Conservation (phyloP, 2,329 filamentous ascomycete species). For the Immersiporthe knoxdaviesiana region DNA sequence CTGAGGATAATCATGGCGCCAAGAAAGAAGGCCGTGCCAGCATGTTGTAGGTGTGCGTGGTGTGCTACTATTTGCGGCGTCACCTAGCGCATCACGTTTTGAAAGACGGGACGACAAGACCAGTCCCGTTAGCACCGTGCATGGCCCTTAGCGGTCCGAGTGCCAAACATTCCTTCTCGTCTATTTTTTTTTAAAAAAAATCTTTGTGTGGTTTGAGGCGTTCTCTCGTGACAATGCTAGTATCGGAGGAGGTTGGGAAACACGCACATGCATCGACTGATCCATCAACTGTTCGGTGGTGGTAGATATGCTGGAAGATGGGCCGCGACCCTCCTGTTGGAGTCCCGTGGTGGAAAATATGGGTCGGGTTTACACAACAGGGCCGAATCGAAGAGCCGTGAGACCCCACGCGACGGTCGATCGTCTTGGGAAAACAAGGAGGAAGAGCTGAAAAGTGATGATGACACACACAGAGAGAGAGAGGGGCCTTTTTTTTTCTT, state of each 20-base stretch:
- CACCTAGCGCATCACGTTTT: background rate
- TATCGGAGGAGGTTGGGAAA: background rate
- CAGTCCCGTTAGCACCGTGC: background rate
- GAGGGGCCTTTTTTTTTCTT: background rate
- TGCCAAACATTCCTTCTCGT: constrained; percentile 3
- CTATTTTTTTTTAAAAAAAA: background rate
- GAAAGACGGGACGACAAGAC: constrained; percentile 1
- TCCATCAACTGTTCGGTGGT: background rate
- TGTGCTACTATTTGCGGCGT: constrained; percentile 8
- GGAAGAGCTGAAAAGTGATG: background rate
- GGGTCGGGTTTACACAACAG: background rate
- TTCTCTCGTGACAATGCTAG: background rate
- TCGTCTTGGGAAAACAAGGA: background rate
- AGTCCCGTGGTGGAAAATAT: background rate
- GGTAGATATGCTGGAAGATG: background rate
- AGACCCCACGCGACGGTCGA: constrained; percentile 3
- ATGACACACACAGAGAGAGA: background rate
- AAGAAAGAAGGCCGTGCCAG: background rate
- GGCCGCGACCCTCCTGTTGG: background rate
- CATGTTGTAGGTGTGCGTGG: background rate
- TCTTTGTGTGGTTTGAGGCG: background rate
- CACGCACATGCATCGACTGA: background rate
- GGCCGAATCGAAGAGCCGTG: constrained; percentile 1
- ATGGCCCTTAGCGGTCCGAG: background rate
- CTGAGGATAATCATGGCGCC: background rate